Conservation (phyloP, 176 grass and related monocot genomes). For the Musa acuminata region DNA sequence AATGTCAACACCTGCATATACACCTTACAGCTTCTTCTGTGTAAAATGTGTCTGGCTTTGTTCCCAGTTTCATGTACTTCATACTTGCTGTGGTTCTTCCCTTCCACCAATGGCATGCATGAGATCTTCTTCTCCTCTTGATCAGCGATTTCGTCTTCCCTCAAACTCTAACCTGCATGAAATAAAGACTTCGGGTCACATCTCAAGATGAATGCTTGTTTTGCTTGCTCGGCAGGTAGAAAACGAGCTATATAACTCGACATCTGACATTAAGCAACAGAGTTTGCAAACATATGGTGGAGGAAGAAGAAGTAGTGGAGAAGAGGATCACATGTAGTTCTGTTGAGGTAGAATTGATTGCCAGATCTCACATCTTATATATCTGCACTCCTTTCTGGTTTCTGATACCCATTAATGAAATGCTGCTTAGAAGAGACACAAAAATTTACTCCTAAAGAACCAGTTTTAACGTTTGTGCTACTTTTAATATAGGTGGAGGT, state of each 20-base stretch:
- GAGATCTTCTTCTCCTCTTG: not conserved
- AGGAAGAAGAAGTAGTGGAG: not conserved
- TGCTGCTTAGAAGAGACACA: too few species aligned
- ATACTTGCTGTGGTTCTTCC: constrained; percentile 30
- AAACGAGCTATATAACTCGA: not conserved
- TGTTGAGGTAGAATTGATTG: not conserved
- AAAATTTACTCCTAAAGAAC: too few species aligned
- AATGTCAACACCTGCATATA: not conserved
- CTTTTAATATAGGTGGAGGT: too few species aligned
- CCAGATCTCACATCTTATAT: not conserved
- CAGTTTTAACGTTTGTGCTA: too few species aligned
- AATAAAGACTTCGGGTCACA: not conserved
- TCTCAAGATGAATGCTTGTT: not conserved
- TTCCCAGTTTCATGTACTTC: constrained; percentile 98
- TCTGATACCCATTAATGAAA: too few species aligned
- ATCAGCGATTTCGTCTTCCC: constrained; percentile 10
- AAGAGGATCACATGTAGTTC: not conserved
- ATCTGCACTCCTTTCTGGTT: not conserved
- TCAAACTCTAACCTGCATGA: not conserved
- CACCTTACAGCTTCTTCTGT: constrained; percentile 82
- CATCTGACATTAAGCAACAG: not conserved
- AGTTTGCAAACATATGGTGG: not conserved
- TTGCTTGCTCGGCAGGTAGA: not conserved
- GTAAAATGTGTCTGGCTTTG: constrained; percentile 89
- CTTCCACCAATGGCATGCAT: constrained; percentile 29